phyloP scores from a whole-genome alignment of 768 basidiomycete species.

The Amanita muscaria region DNA sequence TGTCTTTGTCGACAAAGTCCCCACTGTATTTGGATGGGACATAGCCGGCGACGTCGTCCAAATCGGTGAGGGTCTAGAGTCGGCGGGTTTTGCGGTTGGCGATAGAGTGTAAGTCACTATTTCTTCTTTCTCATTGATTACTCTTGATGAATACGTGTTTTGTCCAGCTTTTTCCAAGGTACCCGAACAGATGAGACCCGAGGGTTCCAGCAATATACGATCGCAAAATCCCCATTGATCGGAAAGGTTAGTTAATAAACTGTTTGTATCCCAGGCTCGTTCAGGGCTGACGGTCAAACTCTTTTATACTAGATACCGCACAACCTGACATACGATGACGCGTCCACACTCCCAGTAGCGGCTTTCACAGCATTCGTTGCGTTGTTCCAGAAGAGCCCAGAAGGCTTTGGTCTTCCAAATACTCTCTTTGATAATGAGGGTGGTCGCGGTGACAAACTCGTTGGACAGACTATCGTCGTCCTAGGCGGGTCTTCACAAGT shows the following conservation, averaged over 20 bases:
- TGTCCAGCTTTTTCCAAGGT: conserved; percentile 23
- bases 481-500: conserved; percentile 23
- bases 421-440: conserved; percentile 6
- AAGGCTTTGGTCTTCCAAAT: conserved; percentile 13
- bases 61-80: conserved; percentile 31
- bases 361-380: conserved; percentile 28
- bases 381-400: conserved; percentile 12
- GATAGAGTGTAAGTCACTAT: conserved; percentile 21
- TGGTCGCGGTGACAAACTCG: conserved; percentile 1
- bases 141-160: neutral
- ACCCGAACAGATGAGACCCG: conserved; percentile 20
- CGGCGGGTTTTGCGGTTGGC: conserved; percentile 24
- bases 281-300: too few relatives aligned
- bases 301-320: too few relatives aligned
- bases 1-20: conserved; percentile 26
- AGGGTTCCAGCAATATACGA: conserved; percentile 26
- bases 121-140: neutral
- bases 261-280: too few relatives aligned
- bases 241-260: too few relatives aligned
- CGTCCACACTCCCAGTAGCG: conserved; percentile 33
- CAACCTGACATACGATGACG: conserved; percentile 34
- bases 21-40: conserved; percentile 30
- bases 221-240: conserved; percentile 24
- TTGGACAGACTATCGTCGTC: conserved; percentile 13
- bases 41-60: conserved; percentile 29